Base-by-base conservation (phyloP, 345 rosid genomes). In the Pistacia atlantica region DNA sequence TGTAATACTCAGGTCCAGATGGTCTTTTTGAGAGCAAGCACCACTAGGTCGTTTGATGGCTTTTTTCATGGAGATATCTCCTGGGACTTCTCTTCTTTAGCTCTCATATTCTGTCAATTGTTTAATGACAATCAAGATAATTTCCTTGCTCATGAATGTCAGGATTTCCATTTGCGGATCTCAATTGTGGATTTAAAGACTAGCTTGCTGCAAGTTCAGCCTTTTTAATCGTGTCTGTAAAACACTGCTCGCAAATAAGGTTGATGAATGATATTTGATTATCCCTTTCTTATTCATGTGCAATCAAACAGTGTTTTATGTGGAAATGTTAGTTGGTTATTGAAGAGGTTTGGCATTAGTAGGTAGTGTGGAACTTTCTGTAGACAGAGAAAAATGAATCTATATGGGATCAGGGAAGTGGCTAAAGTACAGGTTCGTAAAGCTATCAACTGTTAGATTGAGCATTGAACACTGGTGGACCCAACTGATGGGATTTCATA, bases 1-100 rank as follows among this genome's bases (percentile, higher is more conserved):
- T 77, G 61, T 61, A 73, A 20, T 84, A 45, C 68, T 70, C 95
- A 94, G 98, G 98, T 82, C 98, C 98, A 1, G 91, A 94, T 79
- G 97, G 98, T 73, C 88, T 94, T 11, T 91, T 94, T 65, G 96
- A 92, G 82, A 56, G 0, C 28, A 85, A 88, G 84, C 90, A 91
- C 81, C 97, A 90, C 81, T 90, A 86, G 74, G 85, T 64, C 45
- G 3, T 52, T 45, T 31, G 80, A 61, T 76, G 31, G 72, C 67
- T 76, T 54, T n/a, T 22, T 58, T 55, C 45, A 42, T 11, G 22
- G 48, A 9, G 51, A 66, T 17, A n/a, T 9, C 54, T 59, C 73
- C 25, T 37, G 51, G 49, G 73, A 38, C n/a, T 51, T 2, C 37
- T n/a, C 35, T 37, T 58, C 4, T 16, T 17, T 16, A 55, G 67